Conservation (phyloP, 176 grass and related monocot species). For the Oryza brachyantha region DNA sequence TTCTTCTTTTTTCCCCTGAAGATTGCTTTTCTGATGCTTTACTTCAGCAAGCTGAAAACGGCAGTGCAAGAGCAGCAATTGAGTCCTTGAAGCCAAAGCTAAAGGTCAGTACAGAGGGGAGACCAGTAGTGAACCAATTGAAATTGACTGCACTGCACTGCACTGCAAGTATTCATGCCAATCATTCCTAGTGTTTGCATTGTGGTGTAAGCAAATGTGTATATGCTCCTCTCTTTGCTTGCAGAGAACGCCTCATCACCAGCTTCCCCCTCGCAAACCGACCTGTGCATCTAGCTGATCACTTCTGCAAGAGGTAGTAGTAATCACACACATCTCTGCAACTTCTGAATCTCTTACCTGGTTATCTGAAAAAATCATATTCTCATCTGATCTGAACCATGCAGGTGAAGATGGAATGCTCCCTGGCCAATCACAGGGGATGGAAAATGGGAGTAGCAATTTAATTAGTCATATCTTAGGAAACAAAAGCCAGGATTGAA, state of each 20-base stretch:
- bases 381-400: neutral
- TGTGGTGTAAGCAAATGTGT: neutral
- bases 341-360: neutral
- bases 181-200: slow-evolving; percentile 10
- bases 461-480: neutral
- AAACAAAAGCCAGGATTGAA: neutral
- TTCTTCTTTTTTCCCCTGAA: slow-evolving; percentile 14
- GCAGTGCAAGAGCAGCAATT: slow-evolving; percentile 42
- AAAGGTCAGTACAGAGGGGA: slow-evolving; percentile 47
- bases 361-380: neutral
- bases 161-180: slow-evolving; percentile 11
- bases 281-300: slow-evolving; percentile 52
- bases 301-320: slow-evolving; percentile 8
- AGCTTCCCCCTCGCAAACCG: slow-evolving; percentile 85
- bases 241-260: slow-evolving; percentile 89
- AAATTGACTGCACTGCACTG: neutral
- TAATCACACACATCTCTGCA: neutral
- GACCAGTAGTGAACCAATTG: neutral
- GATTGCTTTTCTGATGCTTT: slow-evolving; percentile 15
- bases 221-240: neutral
- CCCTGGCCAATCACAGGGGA: neutral
- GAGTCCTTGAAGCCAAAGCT: slow-evolving; percentile 96
- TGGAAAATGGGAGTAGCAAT: neutral
- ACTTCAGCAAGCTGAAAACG: slow-evolving; percentile 76
- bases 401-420: neutral